These are phyloP conservation scores for Pleurotus djamor DNA, from an alignment of 768 basidiomycete species.

Conservation along the genomic window DNA sequence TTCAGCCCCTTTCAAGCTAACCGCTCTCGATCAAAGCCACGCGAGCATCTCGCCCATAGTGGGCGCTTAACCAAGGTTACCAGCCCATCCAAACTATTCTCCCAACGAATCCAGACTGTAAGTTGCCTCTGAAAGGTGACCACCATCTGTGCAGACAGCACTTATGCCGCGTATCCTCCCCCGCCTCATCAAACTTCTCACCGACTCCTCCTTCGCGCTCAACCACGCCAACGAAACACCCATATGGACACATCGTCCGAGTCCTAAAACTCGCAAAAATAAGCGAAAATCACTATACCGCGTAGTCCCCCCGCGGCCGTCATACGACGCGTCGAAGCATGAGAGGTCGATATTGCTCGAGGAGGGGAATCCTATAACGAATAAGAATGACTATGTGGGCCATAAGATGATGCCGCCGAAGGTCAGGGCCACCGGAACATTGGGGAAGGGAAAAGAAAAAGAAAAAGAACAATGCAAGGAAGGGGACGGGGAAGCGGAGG, in stretches of 20 bases:
- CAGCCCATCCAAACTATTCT: too few relatives aligned
- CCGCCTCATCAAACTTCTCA: conserved; percentile 49
- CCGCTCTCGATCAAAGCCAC: too few relatives aligned
- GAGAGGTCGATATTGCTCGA: conserved; percentile 63
- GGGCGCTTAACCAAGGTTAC: too few relatives aligned
- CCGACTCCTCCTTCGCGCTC: conserved; percentile 11
- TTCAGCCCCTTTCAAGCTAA: too few relatives aligned
- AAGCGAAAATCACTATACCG: conserved; percentile 28
- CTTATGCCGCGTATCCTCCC: conserved; percentile 79
- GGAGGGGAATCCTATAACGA: conserved; percentile 50
- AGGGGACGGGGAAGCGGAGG: conserved; percentile 15
- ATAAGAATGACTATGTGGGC: conserved; percentile 41
- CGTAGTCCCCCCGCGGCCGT: conserved; percentile 31
- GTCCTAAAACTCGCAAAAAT: background rate
- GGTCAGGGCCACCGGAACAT: conserved; percentile 11
- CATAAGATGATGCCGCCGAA: conserved; percentile 61
- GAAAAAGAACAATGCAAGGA: conserved; percentile 9
- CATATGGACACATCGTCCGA: conserved; percentile 10
- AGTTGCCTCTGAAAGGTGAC: too few relatives aligned
- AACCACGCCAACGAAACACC: too few relatives aligned
- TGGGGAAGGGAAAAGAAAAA: too few relatives aligned
- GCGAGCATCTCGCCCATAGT: too few relatives aligned
- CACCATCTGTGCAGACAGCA: too few relatives aligned
- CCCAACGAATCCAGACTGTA: too few relatives aligned
- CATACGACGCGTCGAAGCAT: conserved; percentile 43